These are phyloP conservation scores for Gymnopilus dilepis DNA, from an alignment of 768 basidiomycete genomes.

Conservation along the genomic window DNA sequence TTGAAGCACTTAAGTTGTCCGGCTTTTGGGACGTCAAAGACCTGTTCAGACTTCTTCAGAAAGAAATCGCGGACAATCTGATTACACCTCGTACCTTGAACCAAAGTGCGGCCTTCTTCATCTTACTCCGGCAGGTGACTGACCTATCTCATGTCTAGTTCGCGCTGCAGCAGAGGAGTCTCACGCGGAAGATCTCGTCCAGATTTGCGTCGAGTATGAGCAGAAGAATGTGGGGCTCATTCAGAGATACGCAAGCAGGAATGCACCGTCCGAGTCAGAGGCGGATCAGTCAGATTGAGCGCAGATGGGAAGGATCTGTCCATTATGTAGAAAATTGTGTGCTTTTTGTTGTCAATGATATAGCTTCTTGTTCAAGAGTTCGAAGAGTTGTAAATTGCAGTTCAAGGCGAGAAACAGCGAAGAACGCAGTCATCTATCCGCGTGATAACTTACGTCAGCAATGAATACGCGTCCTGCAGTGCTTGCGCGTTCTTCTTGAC, in stretches of 20 bases:
- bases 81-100: conserved; percentile 35
- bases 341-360: too few species aligned
- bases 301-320: too few species aligned
- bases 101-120: conserved; percentile 23
- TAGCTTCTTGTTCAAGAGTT: too few species aligned
- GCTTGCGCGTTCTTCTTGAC: conserved; percentile 30
- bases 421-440: not conserved
- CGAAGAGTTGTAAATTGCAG: too few species aligned
- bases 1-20: conserved; percentile 35
- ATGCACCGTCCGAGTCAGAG: not conserved
- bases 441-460: conserved; percentile 31
- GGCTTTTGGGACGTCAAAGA: conserved; percentile 31
- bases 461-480: conserved; percentile 33
- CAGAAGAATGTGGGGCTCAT: conserved; percentile 31
- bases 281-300: not conserved
- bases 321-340: too few species aligned
- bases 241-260: conserved; percentile 10
- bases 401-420: too few species aligned
- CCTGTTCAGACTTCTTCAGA: conserved; percentile 33
- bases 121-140: not conserved
- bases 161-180: conserved; percentile 23
- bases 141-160: conserved; percentile 24
- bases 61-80: conserved; percentile 30
- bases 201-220: conserved; percentile 34
- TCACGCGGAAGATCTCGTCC: conserved; percentile 26